A percentile compares a stretch with the other conserved stretches of the same genome.
phyloP scores from a whole-genome alignment of 192 early-diverging fungal genomes.

The Lobosporangium transversale region DNA sequence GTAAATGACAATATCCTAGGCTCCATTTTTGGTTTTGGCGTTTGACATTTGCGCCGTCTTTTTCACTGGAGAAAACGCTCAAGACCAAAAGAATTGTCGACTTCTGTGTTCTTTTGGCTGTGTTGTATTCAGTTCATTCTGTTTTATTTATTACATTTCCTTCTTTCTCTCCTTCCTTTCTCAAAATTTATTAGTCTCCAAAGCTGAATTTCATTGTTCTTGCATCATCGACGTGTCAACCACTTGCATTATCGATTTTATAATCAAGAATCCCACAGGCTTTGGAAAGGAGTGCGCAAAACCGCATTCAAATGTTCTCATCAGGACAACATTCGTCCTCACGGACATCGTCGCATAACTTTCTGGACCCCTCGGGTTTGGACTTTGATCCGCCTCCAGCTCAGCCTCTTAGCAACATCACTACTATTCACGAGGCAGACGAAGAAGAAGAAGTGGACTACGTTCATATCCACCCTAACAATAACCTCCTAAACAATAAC shows the following conservation, averaged over 20 bases:
- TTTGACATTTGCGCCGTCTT: too few relatives aligned
- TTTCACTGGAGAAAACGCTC: too few relatives aligned
- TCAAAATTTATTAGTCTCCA: background rate
- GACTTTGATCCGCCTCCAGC: conserved; percentile 48
- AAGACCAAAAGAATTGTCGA: too few relatives aligned
- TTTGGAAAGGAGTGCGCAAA: too few relatives aligned
- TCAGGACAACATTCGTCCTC: conserved; percentile 27
- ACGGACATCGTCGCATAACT: conserved; percentile 25
- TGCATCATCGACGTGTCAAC: too few relatives aligned
- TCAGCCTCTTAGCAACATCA: conserved; percentile 24
- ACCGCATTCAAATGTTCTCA: too few relatives aligned
- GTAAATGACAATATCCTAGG: too few relatives aligned
- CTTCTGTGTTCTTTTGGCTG: background rate
- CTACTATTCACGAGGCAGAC: conserved; percentile 45
- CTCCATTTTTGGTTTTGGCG: too few relatives aligned
- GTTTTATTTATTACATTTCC: background rate
- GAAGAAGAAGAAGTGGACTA: conserved; percentile 45
- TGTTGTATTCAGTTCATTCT: background rate
- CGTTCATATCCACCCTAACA: conserved; percentile 20
- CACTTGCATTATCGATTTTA: too few relatives aligned
- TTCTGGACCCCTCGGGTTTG: conserved; percentile 40
- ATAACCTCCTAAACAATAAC: background rate
- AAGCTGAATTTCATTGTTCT: too few relatives aligned
- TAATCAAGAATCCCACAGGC: too few relatives aligned
- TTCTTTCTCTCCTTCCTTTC: background rate